Conservation (phyloP, 352 stramenopile species). For the Blastocystis sp. region DNA sequence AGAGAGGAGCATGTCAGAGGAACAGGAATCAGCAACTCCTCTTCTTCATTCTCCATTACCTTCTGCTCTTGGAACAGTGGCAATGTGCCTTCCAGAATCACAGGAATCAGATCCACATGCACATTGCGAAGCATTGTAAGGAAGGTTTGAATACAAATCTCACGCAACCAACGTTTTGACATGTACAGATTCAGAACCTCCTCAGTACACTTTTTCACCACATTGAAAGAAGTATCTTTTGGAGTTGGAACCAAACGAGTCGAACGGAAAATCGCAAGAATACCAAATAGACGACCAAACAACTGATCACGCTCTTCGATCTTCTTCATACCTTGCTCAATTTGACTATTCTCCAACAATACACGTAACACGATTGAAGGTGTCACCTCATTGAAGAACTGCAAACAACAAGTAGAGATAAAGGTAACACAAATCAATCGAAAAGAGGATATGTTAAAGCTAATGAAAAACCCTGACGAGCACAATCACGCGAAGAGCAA, state of each 20-base stretch:
- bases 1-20: neutral
- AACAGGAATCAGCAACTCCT: conserved; percentile 22
- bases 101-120: neutral
- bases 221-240: neutral
- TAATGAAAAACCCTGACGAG: conserved; percentile 49
- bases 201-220: neutral
- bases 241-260: neutral
- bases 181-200: neutral
- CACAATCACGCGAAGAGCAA: conserved; percentile 20
- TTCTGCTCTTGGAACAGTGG: neutral
- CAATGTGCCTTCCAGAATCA: neutral
- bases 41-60: neutral
- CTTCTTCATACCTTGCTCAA: conserved; percentile 42
- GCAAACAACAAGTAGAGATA: neutral
- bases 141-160: conserved; percentile 1
- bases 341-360: neutral
- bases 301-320: conserved; percentile 16
- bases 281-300: conserved; percentile 43
- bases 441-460: conserved; percentile 51
- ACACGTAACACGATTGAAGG: neutral
- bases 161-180: neutral
- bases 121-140: neutral
- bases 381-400: conserved; percentile 40
- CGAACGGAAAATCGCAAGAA: conserved; percentile 23
- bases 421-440: neutral